phyloP scores from a whole-genome alignment of 495 filamentous ascomycete species.

The Podospora fimiseda region DNA sequence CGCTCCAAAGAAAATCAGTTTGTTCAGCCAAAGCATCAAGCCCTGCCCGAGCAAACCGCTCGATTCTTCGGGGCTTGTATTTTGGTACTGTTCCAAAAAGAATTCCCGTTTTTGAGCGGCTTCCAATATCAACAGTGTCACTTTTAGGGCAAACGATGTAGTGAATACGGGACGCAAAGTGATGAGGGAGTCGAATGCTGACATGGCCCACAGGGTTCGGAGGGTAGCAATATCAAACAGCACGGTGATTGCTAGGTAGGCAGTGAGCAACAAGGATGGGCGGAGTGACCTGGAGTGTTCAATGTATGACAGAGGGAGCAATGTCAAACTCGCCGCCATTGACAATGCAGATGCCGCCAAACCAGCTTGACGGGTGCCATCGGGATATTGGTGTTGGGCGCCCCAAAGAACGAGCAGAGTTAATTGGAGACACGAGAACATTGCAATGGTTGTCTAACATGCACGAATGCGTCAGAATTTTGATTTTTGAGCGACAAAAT shows the following conservation, averaged over 20 bases:
- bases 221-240: conserved; percentile 49
- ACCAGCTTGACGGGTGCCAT: conserved; percentile 1
- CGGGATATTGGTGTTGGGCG: not conserved
- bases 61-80: conserved; percentile 43
- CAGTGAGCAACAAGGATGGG: conserved; percentile 52
- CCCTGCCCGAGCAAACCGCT: conserved; percentile 45
- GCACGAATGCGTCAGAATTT: too few species aligned
- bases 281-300: conserved; percentile 47
- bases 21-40: conserved; percentile 57
- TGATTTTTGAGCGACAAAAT: too few species aligned
- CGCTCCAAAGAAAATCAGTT: conserved; percentile 45
- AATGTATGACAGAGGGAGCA: conserved; percentile 41
- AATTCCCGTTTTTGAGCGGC: conserved; percentile 26
- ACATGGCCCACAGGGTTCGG: conserved; percentile 49
- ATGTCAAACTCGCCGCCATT: conserved; percentile 28
- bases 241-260: conserved; percentile 51
- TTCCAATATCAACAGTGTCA: conserved; percentile 44
- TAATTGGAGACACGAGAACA: conserved; percentile 38
- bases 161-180: conserved; percentile 33
- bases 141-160: conserved; percentile 39
- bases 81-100: conserved; percentile 7
- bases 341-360: conserved; percentile 10
- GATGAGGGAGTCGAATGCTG: conserved; percentile 9
- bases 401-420: conserved; percentile 35
- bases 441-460: conserved; percentile 40